These are phyloP conservation scores for Capsella bursapastoris DNA, from an alignment of 345 rosid species.

Conservation along the genomic window DNA sequence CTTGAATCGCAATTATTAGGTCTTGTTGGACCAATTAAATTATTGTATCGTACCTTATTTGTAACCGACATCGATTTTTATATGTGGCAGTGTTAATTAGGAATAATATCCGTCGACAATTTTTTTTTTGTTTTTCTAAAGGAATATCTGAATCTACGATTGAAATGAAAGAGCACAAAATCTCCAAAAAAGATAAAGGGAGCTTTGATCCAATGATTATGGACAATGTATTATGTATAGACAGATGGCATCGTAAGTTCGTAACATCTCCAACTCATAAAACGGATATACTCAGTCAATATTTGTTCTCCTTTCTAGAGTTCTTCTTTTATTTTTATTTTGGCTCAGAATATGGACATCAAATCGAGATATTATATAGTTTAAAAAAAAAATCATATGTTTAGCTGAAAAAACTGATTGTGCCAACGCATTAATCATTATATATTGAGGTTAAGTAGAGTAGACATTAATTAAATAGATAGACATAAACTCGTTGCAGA, in stretches of 20 bases:
- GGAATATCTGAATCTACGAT: conserved; percentile 25
- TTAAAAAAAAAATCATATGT: no score
- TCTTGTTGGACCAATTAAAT: background rate
- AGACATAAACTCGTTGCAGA: background rate
- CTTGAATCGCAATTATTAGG: conserved; percentile 22
- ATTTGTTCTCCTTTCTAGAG: background rate
- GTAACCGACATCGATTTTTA: conserved; percentile 11
- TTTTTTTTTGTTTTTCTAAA: background rate
- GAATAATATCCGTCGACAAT: background rate
- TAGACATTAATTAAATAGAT: background rate
- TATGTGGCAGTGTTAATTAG: background rate
- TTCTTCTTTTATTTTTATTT: background rate
- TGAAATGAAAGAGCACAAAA: conserved; percentile 21
- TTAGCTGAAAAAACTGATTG: no score
- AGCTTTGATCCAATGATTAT: background rate
- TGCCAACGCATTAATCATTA: background rate
- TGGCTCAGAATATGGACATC: background rate
- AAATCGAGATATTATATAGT: background rate
- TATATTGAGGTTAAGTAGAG: background rate
- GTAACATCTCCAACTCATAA: background rate
- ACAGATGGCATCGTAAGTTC: background rate
- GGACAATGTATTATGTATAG: background rate
- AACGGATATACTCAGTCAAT: background rate
- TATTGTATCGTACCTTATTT: background rate
- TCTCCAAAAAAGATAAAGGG: background rate